Percentiles rank a stretch among this genome's conserved stretches.
These are phyloP conservation scores for Pseudogymnoascus destructans DNA, from an alignment of 2,329 filamentous ascomycete species.

Conservation along the genomic window DNA sequence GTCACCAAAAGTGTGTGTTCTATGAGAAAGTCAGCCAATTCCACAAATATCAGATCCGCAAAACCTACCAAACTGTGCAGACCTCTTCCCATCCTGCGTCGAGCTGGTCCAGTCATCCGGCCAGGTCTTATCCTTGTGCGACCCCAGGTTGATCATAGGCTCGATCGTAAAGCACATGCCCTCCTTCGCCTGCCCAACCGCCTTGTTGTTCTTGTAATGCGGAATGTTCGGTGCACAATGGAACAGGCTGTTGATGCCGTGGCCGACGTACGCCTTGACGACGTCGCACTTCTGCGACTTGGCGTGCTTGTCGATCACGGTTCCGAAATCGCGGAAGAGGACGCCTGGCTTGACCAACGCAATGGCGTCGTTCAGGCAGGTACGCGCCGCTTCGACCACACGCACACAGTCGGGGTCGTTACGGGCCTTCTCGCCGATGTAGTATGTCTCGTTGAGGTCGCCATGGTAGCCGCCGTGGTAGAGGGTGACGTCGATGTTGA, in stretches of 20 bases:
- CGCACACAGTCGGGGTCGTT: conserved; percentile 77
- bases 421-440: conserved; percentile 78
- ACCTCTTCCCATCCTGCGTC: conserved; percentile 76
- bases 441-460: conserved; percentile 97
- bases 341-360: conserved; percentile 86
- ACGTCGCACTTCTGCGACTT: conserved; percentile 78
- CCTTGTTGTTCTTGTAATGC: conserved; percentile 98
- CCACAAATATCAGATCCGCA: neutral
- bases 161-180: conserved; percentile 99
- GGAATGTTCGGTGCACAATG: conserved; percentile 89
- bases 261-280: conserved; percentile 90
- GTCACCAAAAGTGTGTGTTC: conserved; percentile 79
- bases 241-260: conserved; percentile 89
- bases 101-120: conserved; percentile 98
- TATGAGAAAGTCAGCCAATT: conserved; percentile 22
- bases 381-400: conserved; percentile 78
- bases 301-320: conserved; percentile 88
- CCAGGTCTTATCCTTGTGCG: conserved; percentile 89
- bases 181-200: conserved; percentile 81
- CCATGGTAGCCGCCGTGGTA: conserved; percentile 94
- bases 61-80: conserved; percentile 76
- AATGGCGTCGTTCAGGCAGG: conserved; percentile 84
- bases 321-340: conserved; percentile 84
- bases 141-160: conserved; percentile 92
- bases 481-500: conserved; percentile 92